Evolutionary conservation across 2,329 filamentous ascomycete genomes (phyloP), one percentile per base, ranked within the genome.

Genomic region (Botrytis fabae): DNA sequence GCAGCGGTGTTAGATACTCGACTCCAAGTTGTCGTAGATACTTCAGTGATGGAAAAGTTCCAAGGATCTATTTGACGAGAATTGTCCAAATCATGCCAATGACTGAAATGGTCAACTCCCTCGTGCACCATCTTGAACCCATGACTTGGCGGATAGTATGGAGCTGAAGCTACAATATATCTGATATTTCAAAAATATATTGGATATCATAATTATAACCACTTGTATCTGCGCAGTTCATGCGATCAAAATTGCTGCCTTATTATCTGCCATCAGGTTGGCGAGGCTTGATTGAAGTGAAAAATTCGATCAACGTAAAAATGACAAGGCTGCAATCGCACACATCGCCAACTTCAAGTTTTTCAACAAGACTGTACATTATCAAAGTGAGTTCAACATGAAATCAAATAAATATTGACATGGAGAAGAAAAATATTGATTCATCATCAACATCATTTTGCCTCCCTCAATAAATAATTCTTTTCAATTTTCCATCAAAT

Each of bases 401-500:
- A 51, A 54, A 40, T n/a, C 1, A n/a, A 40, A 40, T 20, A 38
- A 9, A 40, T 14, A 66, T 66, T 54, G 14, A 8, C 46, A 40
- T 40, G 20, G 22, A 48, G 7, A 61, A 64, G 25, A 66, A 51
- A 48, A 25, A 12, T 7, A 66, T 54, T 66, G 44, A 66, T 40
- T 20, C 64, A n/a, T 40, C 46, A 66, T 38, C 63, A n/a, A 10
- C 44, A 51, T n/a, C 8, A 12, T 12, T 38, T 42, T 35, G 63
- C 32, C 32, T 66, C 63, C 18, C 7, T 54, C 22, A 66, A 54
- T 66, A 65, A 54, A 65, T 71, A 71, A 65, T 71, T 71, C 54
- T 71, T 73, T 68, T 59, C 7, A 59, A 61, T 72, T 71, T 76
- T 73, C 60, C 60, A 32, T 28, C 62, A 69, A 66, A 65, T 70